Base-by-base conservation (phyloP, 371 early-diverging fungal genomes). In the Circinella minor region DNA sequence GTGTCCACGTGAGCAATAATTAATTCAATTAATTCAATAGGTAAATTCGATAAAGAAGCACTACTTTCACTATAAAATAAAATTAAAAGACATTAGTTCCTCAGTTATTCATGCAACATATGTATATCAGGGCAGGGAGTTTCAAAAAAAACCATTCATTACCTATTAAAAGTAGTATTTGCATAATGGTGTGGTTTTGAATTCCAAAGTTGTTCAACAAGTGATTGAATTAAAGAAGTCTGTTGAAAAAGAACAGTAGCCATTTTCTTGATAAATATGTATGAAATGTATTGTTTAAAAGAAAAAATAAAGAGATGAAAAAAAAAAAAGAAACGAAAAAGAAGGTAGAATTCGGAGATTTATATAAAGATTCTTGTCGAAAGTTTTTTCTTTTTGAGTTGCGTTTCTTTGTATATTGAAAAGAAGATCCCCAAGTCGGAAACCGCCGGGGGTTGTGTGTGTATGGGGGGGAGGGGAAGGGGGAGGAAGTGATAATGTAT, bases 21-120 rank as follows among this genome's bases (percentile, higher is more conserved):
- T 15, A 64, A 36, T 20, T 73, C 73, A 17, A 73, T 64, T 18
- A 73, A 39, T 48, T 73, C 73, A 14, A 69, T 36, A 17, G 73
- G 73, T 37, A 73, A 36, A 10, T 47, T 54, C 4, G 60, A 57
- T 3, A 66, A 37, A 13, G 46, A 37, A 6, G 46, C 39, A 37
- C 36, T 34, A 18, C 11, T 55, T 36, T 27, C 17, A 48, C 36
- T 36, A 63, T 38, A 46, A 47, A 20, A 63, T 38, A 47, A 63
- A 20, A 46, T n/a, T n/a, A n/a, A n/a, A n/a, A n/a, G n/a, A 63
- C n/a, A n/a, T 49, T n/a, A 49, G 49, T 49, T 49, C 9, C 49
- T 15, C n/a, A n/a, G 47, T 11, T 47, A 47, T 51, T 51, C 15
- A 51, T 51, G 51, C 51, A 51, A 15, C 51, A 51, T 7, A 51